phyloP scores from a whole-genome alignment of 768 basidiomycete genomes.

The Mycena galopus region DNA sequence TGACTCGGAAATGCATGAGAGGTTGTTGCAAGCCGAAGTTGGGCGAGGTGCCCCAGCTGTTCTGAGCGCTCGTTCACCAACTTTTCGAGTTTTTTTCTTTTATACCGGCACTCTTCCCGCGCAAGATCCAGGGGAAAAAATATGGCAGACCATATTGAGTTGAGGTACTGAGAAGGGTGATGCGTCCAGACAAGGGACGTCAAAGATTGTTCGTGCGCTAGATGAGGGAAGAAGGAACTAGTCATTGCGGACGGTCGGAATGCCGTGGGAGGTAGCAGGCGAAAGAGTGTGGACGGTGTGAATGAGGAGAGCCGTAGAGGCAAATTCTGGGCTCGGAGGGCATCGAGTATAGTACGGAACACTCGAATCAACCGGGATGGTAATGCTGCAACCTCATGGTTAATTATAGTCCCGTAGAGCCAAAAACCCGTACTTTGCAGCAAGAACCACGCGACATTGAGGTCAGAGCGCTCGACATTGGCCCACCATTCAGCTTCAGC shows the following conservation, averaged over 20 bases:
- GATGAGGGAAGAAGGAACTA: slow-evolving; percentile 77
- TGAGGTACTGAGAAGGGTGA: slow-evolving; percentile 37
- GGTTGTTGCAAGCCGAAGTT: slow-evolving; percentile 61
- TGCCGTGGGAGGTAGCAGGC: slow-evolving; percentile 60
- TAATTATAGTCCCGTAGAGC: slow-evolving; percentile 21
- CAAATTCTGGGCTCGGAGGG: slow-evolving; percentile 58
- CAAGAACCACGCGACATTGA: slow-evolving; percentile 72
- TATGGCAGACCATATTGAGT: slow-evolving; percentile 37
- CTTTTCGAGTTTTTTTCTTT: slow-evolving; percentile 69
- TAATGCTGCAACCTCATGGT: slow-evolving; percentile 51
- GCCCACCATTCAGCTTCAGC: slow-evolving; percentile 90
- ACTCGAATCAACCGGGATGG: slow-evolving; percentile 58
- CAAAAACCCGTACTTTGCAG: slow-evolving; percentile 75
- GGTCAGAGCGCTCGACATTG: slow-evolving; percentile 71
- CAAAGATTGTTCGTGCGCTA: slow-evolving; percentile 49
- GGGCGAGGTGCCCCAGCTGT: slow-evolving; percentile 72
- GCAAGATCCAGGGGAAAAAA: slow-evolving; percentile 71
- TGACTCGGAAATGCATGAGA: slow-evolving; percentile 38
- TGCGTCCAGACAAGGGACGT: slow-evolving; percentile 31
- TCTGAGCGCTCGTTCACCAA: slow-evolving; percentile 79
- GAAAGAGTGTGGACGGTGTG: slow-evolving; percentile 61
- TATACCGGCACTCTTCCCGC: slow-evolving; percentile 75
- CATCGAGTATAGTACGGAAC: slow-evolving; percentile 53
- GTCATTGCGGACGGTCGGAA: slow-evolving; percentile 66
- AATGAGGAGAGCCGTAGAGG: slow-evolving; percentile 62